phyloP scores from a whole-genome alignment of 768 basidiomycete species.

The Grammothele lineata region DNA sequence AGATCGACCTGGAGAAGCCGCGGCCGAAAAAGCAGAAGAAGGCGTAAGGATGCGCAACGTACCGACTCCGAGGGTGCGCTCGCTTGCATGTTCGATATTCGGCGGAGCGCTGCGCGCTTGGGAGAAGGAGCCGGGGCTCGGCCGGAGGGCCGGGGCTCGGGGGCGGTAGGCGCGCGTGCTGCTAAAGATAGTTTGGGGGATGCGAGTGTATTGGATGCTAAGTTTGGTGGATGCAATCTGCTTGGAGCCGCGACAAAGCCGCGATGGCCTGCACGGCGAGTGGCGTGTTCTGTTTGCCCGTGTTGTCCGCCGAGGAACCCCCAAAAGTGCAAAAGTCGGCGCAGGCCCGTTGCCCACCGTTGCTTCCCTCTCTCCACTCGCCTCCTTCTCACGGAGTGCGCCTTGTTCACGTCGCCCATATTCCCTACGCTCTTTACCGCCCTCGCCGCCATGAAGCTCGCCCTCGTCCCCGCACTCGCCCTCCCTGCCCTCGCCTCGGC shows the following conservation, averaged over 20 bases:
- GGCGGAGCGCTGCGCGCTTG: no score
- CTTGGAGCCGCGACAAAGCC: no score
- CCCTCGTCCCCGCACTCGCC: conserved; percentile 25
- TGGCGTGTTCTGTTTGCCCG: conserved; percentile 8
- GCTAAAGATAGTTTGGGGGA: conserved; percentile 7
- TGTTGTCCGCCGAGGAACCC: background rate
- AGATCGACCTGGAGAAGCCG: conserved; percentile 87
- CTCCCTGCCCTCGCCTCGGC: conserved; percentile 42
- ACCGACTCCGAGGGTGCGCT: background rate
- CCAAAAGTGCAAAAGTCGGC: no score
- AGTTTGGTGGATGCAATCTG: conserved; percentile 3
- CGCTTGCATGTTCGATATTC: background rate
- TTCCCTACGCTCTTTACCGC: conserved; percentile 6
- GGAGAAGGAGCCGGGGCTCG: no score
- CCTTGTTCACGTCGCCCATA: conserved; percentile 1
- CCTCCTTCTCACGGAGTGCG: no score
- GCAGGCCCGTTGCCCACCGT: no score
- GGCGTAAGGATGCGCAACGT: conserved; percentile 33
- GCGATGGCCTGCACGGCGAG: background rate
- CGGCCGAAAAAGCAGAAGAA: conserved; percentile 66
- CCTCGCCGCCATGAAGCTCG: conserved; percentile 27
- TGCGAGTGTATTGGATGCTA: conserved; percentile 14
- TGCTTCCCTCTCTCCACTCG: no score
- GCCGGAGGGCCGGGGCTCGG: background rate
- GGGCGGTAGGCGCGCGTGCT: background rate